Base-by-base conservation (phyloP, 116 monocot species). In the Papilionanthe hybrid region DNA sequence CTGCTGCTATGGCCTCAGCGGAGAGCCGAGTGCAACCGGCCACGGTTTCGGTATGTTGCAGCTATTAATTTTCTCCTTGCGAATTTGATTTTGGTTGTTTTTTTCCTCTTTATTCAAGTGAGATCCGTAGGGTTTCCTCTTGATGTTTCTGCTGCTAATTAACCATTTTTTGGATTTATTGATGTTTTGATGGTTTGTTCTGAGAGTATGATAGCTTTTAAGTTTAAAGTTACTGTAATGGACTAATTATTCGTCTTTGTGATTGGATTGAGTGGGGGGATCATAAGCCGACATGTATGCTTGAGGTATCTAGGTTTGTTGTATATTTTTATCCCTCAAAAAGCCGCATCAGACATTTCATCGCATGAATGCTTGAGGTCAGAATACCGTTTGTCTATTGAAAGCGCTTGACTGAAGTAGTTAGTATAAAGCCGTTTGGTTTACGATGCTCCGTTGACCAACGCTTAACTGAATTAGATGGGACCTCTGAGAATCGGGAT, bases 21-120 rank as follows among this genome's bases (percentile, higher is more conserved):
- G 79, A 79, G 79, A 79, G 79, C 48, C 44, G 79, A 20, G 79
- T 79, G 13, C 79, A 79, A 67, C 79, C 45, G 25, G 79, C 13
- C 30, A 68, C 67, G 1, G 48, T 79, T 47, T 69, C 79, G 66
- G 79, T 79, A 50, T 15, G 22, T 22, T 63, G 6, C 7, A 63
- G n/a, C 23, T 63, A 23, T 63, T 22, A 65, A 63, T 9, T 65
- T 57, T 43, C n/a, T 68, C n/a, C 15, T 60, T 32, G 17, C 25
- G 17, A 32, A 19, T 29, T 43, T 27, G 9, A 28, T 55, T 49
- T 76, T 50, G 25, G 7, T 55, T 49, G 5, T 29, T 55, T 23
- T 76, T 30, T 55, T 53, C 45, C 48, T 45, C 6, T 29, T 9
- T 5, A 13, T 1, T 29, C 28, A 25, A 55, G 23, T 29, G 53